These are phyloP conservation scores for Gautieria morchelliformis DNA, from an alignment of 768 basidiomycete species.

Conservation along the genomic window DNA sequence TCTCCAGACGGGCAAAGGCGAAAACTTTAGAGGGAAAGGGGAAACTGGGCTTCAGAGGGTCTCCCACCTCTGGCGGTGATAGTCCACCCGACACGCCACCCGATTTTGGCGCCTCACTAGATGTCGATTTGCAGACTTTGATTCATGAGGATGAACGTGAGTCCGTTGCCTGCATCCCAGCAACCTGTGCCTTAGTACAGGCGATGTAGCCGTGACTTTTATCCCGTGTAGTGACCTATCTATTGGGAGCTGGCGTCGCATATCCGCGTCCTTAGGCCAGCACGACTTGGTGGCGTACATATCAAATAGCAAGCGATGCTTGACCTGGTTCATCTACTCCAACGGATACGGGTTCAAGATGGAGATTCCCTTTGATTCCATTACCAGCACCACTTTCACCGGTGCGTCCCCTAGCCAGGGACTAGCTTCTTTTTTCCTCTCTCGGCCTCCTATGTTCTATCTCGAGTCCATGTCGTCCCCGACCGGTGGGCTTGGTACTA, in stretches of 20 bases:
- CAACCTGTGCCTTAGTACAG: neutral
- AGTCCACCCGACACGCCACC: slow-evolving; percentile 39
- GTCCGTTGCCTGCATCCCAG: slow-evolving; percentile 18
- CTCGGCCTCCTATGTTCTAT: slow-evolving; percentile 60
- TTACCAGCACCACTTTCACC: slow-evolving; percentile 48
- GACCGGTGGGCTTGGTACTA: neutral
- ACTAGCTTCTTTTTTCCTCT: slow-evolving; percentile 53
- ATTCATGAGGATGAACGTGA: slow-evolving; percentile 72
- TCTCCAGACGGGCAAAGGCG: slow-evolving; percentile 66
- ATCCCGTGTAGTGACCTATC: slow-evolving; percentile 69
- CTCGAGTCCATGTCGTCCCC: slow-evolving; percentile 36
- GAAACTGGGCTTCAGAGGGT: slow-evolving; percentile 15
- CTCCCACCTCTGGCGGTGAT: slow-evolving; percentile 9
- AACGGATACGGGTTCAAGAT: slow-evolving; percentile 74
- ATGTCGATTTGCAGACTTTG: slow-evolving; percentile 51
- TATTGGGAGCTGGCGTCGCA: slow-evolving; percentile 72
- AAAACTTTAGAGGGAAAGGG: slow-evolving; percentile 57
- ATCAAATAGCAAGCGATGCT: slow-evolving; percentile 52
- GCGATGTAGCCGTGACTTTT: slow-evolving; percentile 50
- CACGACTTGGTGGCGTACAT: slow-evolving; percentile 71
- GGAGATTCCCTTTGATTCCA: slow-evolving; percentile 64
- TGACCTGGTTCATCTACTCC: slow-evolving; percentile 75
- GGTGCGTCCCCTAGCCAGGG: slow-evolving; percentile 43
- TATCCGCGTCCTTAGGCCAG: slow-evolving; percentile 42
- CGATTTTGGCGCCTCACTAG: slow-evolving; percentile 39